Base-by-base conservation (phyloP, 2,329 filamentous ascomycete species). In the Trichoderma brevicompactum region DNA sequence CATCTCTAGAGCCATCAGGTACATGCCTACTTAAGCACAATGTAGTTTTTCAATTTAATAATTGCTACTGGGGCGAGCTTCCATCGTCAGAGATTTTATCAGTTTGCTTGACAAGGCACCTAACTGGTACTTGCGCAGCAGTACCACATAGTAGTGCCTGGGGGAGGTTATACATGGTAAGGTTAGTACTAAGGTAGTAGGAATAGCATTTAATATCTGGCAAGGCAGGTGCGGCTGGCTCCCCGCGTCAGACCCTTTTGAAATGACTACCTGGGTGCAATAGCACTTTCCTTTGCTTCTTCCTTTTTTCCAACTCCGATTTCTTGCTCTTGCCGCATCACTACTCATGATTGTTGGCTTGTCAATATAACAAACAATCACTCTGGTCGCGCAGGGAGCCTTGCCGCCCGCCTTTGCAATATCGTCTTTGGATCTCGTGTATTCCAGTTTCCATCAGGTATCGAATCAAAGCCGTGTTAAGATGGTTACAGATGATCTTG, bases 401-500 rank as follows among this genome's bases (percentile, higher is more conserved):
- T 28, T 28, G 23, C 23, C 17, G 44, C 19, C 19, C 17, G 23
- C 17, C 19, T 8, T 4, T 13, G 46, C 13, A 28, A 28, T 49
- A 12, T 7, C 13, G 17, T 12, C 46, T 28, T 28, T 28, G 7
- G 12, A 49, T 3, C 5, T 1, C 10, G 9, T 17, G 10, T 7
- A 49, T 28, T 2, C 15, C 19, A 7, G 2, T 23, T 41, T 43
- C 38, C 4, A 32, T 10, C 28, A 50, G 2, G 23, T 5, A 28
- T 5, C 5, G 23, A 28, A 28, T 28, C 2, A 28, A 28, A 28
- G 1, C 4, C 5, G 28, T 19, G 17, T 23, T 9, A 9, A 38
- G 0, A 76, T 76, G 74, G 58, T 70, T 12, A 63, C 67, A 3
- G 34, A 60, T 0, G 68, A 72, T 56, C 59, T 66, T 43, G 66